Base-by-base conservation (phyloP, 2,329 filamentous ascomycete species). In the Alternaria hordeiaustralica region DNA sequence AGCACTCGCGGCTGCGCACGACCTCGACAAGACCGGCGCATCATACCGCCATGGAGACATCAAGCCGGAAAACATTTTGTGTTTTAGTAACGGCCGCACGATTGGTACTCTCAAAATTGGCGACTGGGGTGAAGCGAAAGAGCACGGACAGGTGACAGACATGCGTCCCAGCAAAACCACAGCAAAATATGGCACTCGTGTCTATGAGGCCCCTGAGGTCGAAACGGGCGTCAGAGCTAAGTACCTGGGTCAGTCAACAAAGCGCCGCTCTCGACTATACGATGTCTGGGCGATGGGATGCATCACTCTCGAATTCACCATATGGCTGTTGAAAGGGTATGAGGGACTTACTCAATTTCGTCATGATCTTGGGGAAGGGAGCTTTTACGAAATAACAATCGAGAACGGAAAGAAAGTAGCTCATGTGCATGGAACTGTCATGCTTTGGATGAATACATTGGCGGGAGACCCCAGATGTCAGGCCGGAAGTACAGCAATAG, bases 51-150 rank as follows among this genome's bases (percentile, higher is more conserved):
- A 80, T 45, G 74, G 78, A 4, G 73, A 79, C 49, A 68, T 82
- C 8, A 82, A 81, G 15, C 76, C 80, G 0, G 75, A 75, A 7
- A 82, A 82, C 25, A 79, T 82, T 7, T 67, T 82, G 0, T 74
- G 72, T 64, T 80, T 71, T 10, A 30, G 21, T 0, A 36, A 55
- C 5, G 54, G 28, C 3, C 21, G 33, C 1, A 4, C 25, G 9
- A 54, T 66, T 20, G 68, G 67, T 2, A 69, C 50, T 0, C 50
- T 71, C 5, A 71, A 75, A 26, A 66, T 72, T 12, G 51, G 53
- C 5, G 69, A 72, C 36, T 69, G 63, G 65, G 67, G 70, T 0
- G 50, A 66, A 36, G 67, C 70, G 7, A 64, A 66, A 20, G 15
- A 44, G 11, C 58, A 64, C 11, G 51, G 58, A 6, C 25, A 45